Percentiles rank a stretch among this genome's conserved stretches.
These are phyloP conservation scores for Geoglossum glabrum DNA, from an alignment of 495 filamentous ascomycete species.

Conservation along the genomic window DNA sequence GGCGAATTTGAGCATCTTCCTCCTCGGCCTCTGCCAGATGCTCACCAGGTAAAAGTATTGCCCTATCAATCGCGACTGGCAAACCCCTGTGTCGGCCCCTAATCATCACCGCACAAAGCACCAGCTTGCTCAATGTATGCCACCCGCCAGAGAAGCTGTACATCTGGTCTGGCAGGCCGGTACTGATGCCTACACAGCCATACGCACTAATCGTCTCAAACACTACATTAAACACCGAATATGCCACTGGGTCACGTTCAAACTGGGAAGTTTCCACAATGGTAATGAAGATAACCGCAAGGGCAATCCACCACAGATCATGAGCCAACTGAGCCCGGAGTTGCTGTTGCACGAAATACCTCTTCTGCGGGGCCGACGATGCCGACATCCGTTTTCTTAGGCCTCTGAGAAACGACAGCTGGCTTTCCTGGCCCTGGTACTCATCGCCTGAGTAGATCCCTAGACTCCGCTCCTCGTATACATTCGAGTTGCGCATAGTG, in stretches of 20 bases:
- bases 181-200: slow-evolving; percentile 65
- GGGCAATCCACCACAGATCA: slow-evolving; percentile 70
- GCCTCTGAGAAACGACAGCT: slow-evolving; percentile 10
- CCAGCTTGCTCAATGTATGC: slow-evolving; percentile 50
- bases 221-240: slow-evolving; percentile 64
- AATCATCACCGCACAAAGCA: slow-evolving; percentile 60
- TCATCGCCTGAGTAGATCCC: slow-evolving; percentile 42
- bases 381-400: slow-evolving; percentile 11
- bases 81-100: slow-evolving; percentile 61
- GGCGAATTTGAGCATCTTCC: slow-evolving; percentile 33
- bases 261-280: slow-evolving; percentile 53
- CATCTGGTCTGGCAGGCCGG: slow-evolving; percentile 44
- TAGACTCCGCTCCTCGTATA: slow-evolving; percentile 37
- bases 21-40: slow-evolving; percentile 28
- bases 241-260: slow-evolving; percentile 41
- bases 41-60: slow-evolving; percentile 49
- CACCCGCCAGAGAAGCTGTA: slow-evolving; percentile 59
- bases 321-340: slow-evolving; percentile 66
- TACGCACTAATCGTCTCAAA: slow-evolving; percentile 75
- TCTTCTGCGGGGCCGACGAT: slow-evolving; percentile 19
- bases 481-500: slow-evolving; percentile 25
- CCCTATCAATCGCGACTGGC: slow-evolving; percentile 64
- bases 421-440: slow-evolving; percentile 3
- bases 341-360: slow-evolving; percentile 44
- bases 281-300: slow-evolving; percentile 52